Evolutionary conservation across 208 protist species (phyloP), one percentile per base, ranked within the genome.

Genomic region (Wallacemonas rigidus): DNA sequence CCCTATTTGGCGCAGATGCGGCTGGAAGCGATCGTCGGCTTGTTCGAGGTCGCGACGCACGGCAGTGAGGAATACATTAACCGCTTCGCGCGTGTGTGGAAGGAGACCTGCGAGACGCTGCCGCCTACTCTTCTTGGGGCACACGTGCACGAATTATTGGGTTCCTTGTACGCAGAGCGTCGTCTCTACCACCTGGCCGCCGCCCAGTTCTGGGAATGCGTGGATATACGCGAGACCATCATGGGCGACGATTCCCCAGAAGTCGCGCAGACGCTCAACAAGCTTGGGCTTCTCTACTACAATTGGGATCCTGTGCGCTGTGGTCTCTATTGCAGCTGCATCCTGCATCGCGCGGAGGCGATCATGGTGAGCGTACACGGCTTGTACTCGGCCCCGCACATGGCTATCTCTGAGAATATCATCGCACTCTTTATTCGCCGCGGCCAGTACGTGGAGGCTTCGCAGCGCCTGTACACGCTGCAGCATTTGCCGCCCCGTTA

Each of bases 201-300:
- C 15, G 74, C 62, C 12, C 72, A 76, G 38, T 69, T 91, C n/a
- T 80, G 80, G 67, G 86, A 88, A 45, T 82, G 76, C 53, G 56
- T 88, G 26, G 76, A 85, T 50, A 76, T 77, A 43, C 74, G 65
- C 48, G 77, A 80, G 67, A 53, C 77, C 40, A 71, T 90, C 51
- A 63, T 82, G 14, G 85, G 85, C 38, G 61, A 69, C 5, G 71
- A 62, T 5, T 82, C 82, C 17, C 56, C 65, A 55, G 74, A 74
- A 1, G 82, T 77, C 15, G 82, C 72, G 15, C 77, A 85, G 68
- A 64, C 83, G 51, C 72, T 88, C 40, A 86, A 88, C 73, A 83
- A 85, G 65, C 71, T 91, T 26, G 75, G 80, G 26, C 83, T 81
- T 60, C 77, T 83, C 3, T 91, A 88, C 73, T 91, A 83, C 73